Base-by-base conservation (phyloP, 73 alveolate genomes). In the Paramecium bursaria region DNA sequence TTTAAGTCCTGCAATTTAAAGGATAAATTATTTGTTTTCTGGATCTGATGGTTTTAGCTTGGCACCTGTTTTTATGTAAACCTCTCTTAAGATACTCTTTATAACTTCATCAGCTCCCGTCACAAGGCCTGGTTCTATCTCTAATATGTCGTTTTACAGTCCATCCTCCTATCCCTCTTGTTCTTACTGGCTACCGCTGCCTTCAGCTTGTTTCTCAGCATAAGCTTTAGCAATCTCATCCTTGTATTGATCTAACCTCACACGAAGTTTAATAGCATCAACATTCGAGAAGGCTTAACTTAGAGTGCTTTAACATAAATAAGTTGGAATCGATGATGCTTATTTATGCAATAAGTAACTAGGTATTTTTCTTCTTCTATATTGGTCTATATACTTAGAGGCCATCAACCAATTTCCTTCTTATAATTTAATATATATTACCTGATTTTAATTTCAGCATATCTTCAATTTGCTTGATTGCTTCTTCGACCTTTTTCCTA, bases 101-200 rank as follows among this genome's bases (percentile, higher is more conserved):
- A 94, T 92, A 27, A 88, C 90, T 73, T 92, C 98, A 53, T 91
- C 92, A 27, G 97, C 92, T 26, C 95, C 87, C 6, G 89, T 79
- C 0, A 79, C 89, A 3, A 79, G 54, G 14, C 89, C 85, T 15
- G 89, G 85, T 22, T 54, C 85, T 11, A 79, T 79, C 25, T 79
- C 89, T 79, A 42, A 53, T 79, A 5, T 67, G 85, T 25, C 54
- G 42, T 30, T 75, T 55, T 13, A 31, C 5, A 7, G 75, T 44
- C 50, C 31, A 22, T 10, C 42, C 74, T 29, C 54, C 89, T 39
- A 27, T 53, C 13, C 17, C 25, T 10, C 17, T 4, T 53, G 25
- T 53, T 1, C 30, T 47, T 3, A 27, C 74, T 53, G n/a, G 74
- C 74, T 53, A 27, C 30, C 30, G 25, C 14, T 53, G 48, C 11